Percentiles rank a stretch among this genome's conserved stretches.
phyloP scores from a whole-genome alignment of 2,329 filamentous ascomycete species.

The Ceratocystiopsis minuta region DNA sequence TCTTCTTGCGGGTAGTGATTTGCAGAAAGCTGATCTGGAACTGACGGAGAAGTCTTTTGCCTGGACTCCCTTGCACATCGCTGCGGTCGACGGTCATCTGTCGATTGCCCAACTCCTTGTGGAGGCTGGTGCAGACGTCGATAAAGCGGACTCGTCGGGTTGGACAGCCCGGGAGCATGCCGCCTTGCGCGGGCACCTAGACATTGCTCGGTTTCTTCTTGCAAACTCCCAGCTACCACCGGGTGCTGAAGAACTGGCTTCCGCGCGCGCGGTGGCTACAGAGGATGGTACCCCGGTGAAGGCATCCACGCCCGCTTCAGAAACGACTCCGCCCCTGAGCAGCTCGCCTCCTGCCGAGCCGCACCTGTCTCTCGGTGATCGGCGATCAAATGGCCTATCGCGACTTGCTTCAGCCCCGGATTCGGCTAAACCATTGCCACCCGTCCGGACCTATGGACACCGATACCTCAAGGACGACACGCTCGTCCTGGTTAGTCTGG shows the following conservation, averaged over 20 bases:
- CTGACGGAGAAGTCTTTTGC: conserved; percentile 67
- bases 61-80: conserved; percentile 92
- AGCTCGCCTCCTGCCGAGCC: conserved; percentile 29
- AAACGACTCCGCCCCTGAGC: conserved; percentile 9
- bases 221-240: conserved; percentile 24
- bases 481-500: conserved; percentile 80
- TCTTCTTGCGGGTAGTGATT: conserved; percentile 48
- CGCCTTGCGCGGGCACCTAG: conserved; percentile 70
- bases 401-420: conserved; percentile 24
- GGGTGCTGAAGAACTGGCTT: conserved; percentile 10
- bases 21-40: conserved; percentile 44
- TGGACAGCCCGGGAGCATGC: conserved; percentile 94
- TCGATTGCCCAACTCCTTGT: conserved; percentile 60
- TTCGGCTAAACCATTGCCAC: conserved; percentile 28
- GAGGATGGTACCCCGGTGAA: conserved; percentile 5
- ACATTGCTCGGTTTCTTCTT: conserved; percentile 54
- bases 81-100: conserved; percentile 73
- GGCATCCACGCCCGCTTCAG: neutral
- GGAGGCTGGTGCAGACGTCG: conserved; percentile 57
- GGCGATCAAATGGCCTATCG: conserved; percentile 32
- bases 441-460: conserved; percentile 90
- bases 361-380: conserved; percentile 40
- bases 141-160: conserved; percentile 64
- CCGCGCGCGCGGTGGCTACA: neutral
- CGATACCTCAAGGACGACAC: conserved; percentile 79